Base-by-base conservation (phyloP, 2,329 filamentous ascomycete genomes). In the Sporothrix luriei region DNA sequence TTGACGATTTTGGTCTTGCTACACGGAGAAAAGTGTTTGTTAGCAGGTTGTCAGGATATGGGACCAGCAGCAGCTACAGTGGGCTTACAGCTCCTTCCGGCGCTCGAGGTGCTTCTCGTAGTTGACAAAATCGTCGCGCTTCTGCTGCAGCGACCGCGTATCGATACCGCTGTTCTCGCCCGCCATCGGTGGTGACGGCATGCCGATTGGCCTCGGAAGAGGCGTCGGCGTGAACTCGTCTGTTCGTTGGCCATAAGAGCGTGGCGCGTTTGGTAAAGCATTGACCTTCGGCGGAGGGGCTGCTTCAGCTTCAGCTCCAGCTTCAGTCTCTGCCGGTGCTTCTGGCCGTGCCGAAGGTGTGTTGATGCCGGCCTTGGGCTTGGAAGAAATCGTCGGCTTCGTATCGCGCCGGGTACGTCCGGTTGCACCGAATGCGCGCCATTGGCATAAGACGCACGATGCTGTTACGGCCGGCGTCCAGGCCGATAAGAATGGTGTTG, bases 121-220 rank as follows among this genome's bases (percentile, higher is more conserved):
- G 79, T 95, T 84, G 73, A 92, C 88, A 77, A 97, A 93, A 77
- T 97, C 93, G 73, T 92, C 88, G 52, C 89, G 85, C 65, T 88
- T 87, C 80, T 97, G 84, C 72, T 83, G 83, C 72, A 91, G 78
- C 0, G 88, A 84, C 52, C 94, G 88, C 21, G 74, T 76, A 75
- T 96, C 92, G 72, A 91, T 79, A 68, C 93, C 93, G 1, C 88
- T 90, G 80, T 98, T 97, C 78, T 98, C 89, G 71, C 93, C 93
- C 14, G 87, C 81, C 70, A 84, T 81, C 0, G 95, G 95, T 2
- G 93, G 91, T 49, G 87, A 80, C 13, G 84, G 83, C 79, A 97
- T 88, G 72, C 95, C 95, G 74, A 99, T 94, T 16, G 95, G 94
- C 49, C 92, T 88, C 51, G 83, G 80, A 54, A 91, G 80, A 21